phyloP scores from a whole-genome alignment of 2,329 filamentous ascomycete species.

The Coniochaeta sp. region DNA sequence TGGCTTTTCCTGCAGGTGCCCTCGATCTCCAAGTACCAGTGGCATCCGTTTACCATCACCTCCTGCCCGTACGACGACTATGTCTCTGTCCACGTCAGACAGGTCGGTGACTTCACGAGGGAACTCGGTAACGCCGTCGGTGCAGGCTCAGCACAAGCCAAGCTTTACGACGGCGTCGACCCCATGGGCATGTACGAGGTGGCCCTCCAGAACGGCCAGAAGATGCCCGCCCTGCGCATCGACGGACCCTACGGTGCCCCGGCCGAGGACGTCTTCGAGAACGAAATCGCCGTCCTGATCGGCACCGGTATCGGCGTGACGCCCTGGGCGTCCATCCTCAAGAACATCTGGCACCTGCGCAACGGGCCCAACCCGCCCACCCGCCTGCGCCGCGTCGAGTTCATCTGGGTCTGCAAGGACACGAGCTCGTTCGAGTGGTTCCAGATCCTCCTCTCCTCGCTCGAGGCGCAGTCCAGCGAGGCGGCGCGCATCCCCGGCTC shows the following conservation, averaged over 20 bases:
- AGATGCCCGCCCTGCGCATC: slow-evolving; percentile 83
- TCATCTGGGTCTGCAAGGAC: slow-evolving; percentile 98
- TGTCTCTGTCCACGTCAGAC: slow-evolving; percentile 87
- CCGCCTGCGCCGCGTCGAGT: slow-evolving; percentile 89
- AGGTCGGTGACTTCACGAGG: slow-evolving; percentile 93
- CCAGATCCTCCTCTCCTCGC: slow-evolving; percentile 82
- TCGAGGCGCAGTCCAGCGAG: slow-evolving; percentile 76
- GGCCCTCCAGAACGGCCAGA: slow-evolving; percentile 83
- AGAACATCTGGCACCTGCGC: slow-evolving; percentile 97
- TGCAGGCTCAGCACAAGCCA: slow-evolving; percentile 77
- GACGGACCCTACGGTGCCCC: slow-evolving; percentile 96
- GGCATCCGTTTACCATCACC: slow-evolving; percentile 99
- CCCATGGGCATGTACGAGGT: slow-evolving; percentile 98
- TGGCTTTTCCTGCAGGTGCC: slow-evolving; percentile 97
- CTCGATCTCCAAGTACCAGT: slow-evolving; percentile 80
- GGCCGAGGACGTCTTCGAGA: slow-evolving; percentile 94
- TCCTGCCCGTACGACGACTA: slow-evolving; percentile 96
- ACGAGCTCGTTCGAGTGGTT: slow-evolving; percentile 98
- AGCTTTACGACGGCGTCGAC: slow-evolving; percentile 85
- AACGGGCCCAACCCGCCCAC: slow-evolving; percentile 82
- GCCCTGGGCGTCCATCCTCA: slow-evolving; percentile 79
- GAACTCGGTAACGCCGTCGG: slow-evolving; percentile 94
- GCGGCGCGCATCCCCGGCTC: slow-evolving; percentile 60
- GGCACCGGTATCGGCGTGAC: slow-evolving; percentile 84
- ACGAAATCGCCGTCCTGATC: slow-evolving; percentile 80